Conservation (phyloP, 441 rosid species). For the Bocquillonia castaneifolia region DNA sequence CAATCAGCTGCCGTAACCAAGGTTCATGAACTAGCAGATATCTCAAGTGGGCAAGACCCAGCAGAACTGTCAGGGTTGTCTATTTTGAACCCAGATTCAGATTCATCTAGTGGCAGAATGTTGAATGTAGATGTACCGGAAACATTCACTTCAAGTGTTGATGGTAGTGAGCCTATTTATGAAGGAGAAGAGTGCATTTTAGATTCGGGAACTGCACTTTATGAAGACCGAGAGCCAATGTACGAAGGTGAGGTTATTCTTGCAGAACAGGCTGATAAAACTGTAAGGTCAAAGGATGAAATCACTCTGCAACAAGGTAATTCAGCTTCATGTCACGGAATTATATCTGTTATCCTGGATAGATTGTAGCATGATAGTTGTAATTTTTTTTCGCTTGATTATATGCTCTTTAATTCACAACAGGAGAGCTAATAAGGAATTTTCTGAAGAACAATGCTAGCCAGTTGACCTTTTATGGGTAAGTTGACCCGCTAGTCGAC, state of each 20-base stretch:
- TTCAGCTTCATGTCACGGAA: conserved; percentile 12
- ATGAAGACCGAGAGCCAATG: conserved; percentile 71
- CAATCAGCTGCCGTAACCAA: conserved; percentile 24
- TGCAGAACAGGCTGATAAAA: conserved; percentile 68
- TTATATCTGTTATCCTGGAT: not conserved
- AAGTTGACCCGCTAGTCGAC: conserved; percentile 28
- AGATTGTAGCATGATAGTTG: not conserved
- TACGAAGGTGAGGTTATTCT: conserved; percentile 96
- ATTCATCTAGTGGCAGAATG: conserved; percentile 43
- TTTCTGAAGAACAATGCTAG: conserved; percentile 83
- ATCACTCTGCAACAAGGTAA: conserved; percentile 73
- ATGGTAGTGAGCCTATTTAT: conserved; percentile 84
- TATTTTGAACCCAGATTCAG: conserved; percentile 37
- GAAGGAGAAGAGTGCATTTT: conserved; percentile 93
- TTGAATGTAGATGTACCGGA: conserved; percentile 45
- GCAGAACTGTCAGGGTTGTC: conserved; percentile 25
- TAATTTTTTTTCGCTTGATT: not conserved
- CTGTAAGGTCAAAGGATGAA: conserved; percentile 43
- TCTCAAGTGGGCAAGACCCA: conserved; percentile 27
- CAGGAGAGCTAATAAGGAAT: conserved; percentile 75
- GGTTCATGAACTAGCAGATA: conserved; percentile 34
- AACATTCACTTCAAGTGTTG: conserved; percentile 47
- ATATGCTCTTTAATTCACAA: conserved; percentile 22
- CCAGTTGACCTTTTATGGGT: conserved; percentile 89
- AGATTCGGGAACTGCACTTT: conserved; percentile 47